Percentiles rank a stretch among this genome's conserved stretches.
These are phyloP conservation scores for Lachnellula cervina DNA, from an alignment of 2,329 filamentous ascomycete genomes.

Conservation along the genomic window DNA sequence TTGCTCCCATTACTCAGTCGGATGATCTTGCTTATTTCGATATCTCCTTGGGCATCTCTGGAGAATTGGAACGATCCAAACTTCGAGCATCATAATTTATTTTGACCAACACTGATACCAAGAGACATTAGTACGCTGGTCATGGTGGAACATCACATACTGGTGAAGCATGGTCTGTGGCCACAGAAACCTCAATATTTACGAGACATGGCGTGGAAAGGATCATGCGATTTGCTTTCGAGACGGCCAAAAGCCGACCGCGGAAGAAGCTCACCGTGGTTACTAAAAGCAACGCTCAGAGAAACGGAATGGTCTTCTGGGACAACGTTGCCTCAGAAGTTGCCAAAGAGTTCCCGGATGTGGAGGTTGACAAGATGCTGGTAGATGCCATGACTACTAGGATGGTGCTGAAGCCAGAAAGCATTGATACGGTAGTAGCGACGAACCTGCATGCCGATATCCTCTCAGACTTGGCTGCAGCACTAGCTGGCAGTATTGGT, in stretches of 20 bases:
- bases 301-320: slow-evolving; percentile 65
- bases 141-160: slow-evolving; percentile 53
- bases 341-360: slow-evolving; percentile 53
- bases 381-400: slow-evolving; percentile 34
- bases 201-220: slow-evolving; percentile 55
- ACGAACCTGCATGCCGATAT: slow-evolving; percentile 62
- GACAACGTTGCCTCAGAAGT: slow-evolving; percentile 55
- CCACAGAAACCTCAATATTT: slow-evolving; percentile 60
- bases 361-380: slow-evolving; percentile 49
- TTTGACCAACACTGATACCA: no score
- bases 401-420: slow-evolving; percentile 56
- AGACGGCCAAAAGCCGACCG: slow-evolving; percentile 46
- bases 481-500: slow-evolving; percentile 65
- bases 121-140: slow-evolving; percentile 17
- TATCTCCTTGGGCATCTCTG: no score
- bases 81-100: no score
- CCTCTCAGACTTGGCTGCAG: slow-evolving; percentile 65
- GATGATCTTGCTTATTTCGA: no score
- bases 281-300: slow-evolving; percentile 61
- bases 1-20: no score
- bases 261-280: slow-evolving; percentile 57
- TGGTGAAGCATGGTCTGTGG: slow-evolving; percentile 52
- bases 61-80: no score
- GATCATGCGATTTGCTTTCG: slow-evolving; percentile 59
- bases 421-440: slow-evolving; percentile 57